These are phyloP conservation scores for Sporothrix brasiliensis DNA, from an alignment of 2,329 filamentous ascomycete genomes.

Conservation along the genomic window DNA sequence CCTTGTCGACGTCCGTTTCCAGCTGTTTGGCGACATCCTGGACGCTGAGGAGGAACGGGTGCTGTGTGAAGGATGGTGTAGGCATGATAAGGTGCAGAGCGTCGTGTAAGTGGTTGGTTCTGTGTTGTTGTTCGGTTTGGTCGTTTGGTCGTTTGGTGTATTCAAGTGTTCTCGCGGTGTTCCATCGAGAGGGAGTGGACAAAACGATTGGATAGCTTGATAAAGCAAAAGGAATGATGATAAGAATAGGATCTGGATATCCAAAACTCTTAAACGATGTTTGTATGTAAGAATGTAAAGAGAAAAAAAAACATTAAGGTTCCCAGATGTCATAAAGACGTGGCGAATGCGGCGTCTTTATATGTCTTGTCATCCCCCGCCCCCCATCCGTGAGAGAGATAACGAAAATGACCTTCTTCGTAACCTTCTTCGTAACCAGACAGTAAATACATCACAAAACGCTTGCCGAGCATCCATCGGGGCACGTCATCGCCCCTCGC, in stretches of 20 bases:
- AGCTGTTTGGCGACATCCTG: conserved; percentile 65
- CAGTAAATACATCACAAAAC: neutral
- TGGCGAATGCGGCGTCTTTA: conserved; percentile 9
- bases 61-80: conserved; percentile 48
- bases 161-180: conserved; percentile 19
- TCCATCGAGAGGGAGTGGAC: conserved; percentile 22
- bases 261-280: neutral
- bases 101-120: neutral
- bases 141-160: neutral
- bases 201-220: conserved; percentile 20
- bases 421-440: neutral
- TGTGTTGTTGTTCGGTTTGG: neutral
- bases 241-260: neutral
- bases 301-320: neutral
- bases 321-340: neutral
- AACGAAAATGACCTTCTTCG: neutral
- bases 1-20: conserved; percentile 66
- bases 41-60: conserved; percentile 64
- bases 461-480: conserved; percentile 1
- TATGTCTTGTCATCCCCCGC: neutral
- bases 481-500: conserved; percentile 27
- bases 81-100: conserved; percentile 10
- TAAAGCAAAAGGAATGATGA: conserved; percentile 17
- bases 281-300: neutral
- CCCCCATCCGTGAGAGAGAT: neutral